Evolutionary conservation across 805 yeast genomes (phyloP).

Genomic region (Candida vaughaniae): DNA sequence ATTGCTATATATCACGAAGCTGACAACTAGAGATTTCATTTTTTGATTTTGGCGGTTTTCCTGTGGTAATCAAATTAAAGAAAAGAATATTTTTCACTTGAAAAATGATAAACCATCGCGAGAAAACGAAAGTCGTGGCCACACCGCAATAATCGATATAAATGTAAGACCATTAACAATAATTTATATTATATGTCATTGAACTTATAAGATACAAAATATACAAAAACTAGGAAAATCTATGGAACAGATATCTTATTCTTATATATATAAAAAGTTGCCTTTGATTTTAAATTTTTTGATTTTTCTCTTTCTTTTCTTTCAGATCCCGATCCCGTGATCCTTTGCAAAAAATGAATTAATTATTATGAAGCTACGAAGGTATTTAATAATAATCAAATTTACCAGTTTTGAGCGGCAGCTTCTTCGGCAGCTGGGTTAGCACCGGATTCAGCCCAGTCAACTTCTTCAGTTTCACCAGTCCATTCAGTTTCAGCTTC

Average conservation of each 20-base stretch:
- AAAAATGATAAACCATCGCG: neutral
- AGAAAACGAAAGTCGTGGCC: slow-evolving; percentile 9
- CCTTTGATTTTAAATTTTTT: slow-evolving; percentile 6
- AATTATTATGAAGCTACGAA: slow-evolving; percentile 11
- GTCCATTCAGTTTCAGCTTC: slow-evolving; percentile 58
- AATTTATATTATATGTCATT: slow-evolving; percentile 15
- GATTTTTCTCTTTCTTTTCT: slow-evolving; percentile 6
- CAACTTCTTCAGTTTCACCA: slow-evolving; percentile 60
- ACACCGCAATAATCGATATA: too few relatives aligned
- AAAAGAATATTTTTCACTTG: slow-evolving; percentile 6
- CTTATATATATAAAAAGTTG: slow-evolving; percentile 7
- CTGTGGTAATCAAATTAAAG: slow-evolving; percentile 32
- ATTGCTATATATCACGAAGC: neutral
- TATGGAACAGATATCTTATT: slow-evolving; percentile 17
- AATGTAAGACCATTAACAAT: slow-evolving; percentile 6
- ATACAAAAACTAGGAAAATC: slow-evolving; percentile 13
- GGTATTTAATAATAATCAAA: slow-evolving; percentile 7
- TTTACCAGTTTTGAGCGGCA: slow-evolving; percentile 54
- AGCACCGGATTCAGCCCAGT: slow-evolving; percentile 61
- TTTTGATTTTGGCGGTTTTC: slow-evolving; percentile 18
- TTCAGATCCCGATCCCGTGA: slow-evolving; percentile 5
- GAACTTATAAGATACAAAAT: slow-evolving; percentile 19
- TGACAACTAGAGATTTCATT: slow-evolving; percentile 12
- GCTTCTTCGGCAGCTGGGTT: slow-evolving; percentile 72
- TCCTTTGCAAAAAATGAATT: slow-evolving; percentile 10